Base-by-base conservation (phyloP, 1,139 yeast species). In the Hansenula sp. region DNA sequence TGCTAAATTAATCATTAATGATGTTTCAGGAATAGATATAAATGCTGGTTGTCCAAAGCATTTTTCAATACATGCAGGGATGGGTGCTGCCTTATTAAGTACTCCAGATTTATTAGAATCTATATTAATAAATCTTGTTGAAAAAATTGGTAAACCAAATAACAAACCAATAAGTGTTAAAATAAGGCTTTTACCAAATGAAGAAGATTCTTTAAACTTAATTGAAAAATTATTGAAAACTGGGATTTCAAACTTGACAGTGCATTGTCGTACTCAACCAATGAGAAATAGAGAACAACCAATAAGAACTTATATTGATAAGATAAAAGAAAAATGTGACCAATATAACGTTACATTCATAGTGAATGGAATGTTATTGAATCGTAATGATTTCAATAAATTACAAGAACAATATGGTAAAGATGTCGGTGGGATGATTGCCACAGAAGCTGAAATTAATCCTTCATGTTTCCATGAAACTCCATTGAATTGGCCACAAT, bases 1-100 rank as follows among this genome's bases (percentile, higher is more conserved):
- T 0, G 97, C 96, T 0, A 68, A 74, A 45, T 72, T 82, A 40
- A 87, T 93, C 3, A 89, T 91, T 15, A 59, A 72, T 2, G 99
- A 93, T 62, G 98, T 93, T 1, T 90, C 82, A 49, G 98, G 96
- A 9, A 85, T 93, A 13, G 99, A 93, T 61, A 77, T 93, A 49
- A 93, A 93, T 62, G 89, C 96, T 35, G 99, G 99, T 5, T 93
- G 99, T 66, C 99, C 99, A 3, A 90, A 89, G 60, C 91, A 84
- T 48, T 88, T 87, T 57, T 82, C 90, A 1, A 75, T 89, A 3
- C 97, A 90, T 62, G 76, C 94, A 0, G 99, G 99, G 1, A 93
- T 93, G 98, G 99, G 99, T 5, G 96, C 98, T 3, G 97, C 96
- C 0, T 70, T 93, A 40, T 70, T 93, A 47, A 70, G 76, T 38